phyloP scores from a whole-genome alignment of 768 basidiomycete genomes.

The Trametes villosa region DNA sequence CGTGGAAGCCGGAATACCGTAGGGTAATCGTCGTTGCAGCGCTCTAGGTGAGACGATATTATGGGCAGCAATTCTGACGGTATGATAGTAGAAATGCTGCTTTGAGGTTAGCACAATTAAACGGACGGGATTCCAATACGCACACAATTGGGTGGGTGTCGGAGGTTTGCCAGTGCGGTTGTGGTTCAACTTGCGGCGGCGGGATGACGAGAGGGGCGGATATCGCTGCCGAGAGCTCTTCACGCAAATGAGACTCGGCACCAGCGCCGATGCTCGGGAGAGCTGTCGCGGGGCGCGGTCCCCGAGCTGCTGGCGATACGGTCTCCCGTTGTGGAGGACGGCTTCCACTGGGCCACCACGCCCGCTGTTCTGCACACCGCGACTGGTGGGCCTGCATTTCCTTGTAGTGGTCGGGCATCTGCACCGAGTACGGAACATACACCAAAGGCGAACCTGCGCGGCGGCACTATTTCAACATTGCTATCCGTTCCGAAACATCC shows the following conservation, averaged over 20 bases:
- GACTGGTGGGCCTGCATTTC: slow-evolving; percentile 59
- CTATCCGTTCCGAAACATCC: neutral
- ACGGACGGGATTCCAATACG: slow-evolving; percentile 27
- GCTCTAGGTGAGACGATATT: slow-evolving; percentile 43
- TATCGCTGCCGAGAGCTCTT: slow-evolving; percentile 59
- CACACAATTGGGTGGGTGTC: slow-evolving; percentile 85
- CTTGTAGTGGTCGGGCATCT: slow-evolving; percentile 60
- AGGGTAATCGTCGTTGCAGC: slow-evolving; percentile 22
- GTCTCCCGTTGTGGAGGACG: neutral
- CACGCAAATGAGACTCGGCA: slow-evolving; percentile 42
- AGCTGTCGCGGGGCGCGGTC: neutral
- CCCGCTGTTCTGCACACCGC: slow-evolving; percentile 37
- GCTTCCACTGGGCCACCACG: slow-evolving; percentile 50
- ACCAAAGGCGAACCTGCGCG: slow-evolving; percentile 54
- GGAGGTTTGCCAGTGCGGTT: slow-evolving; percentile 63
- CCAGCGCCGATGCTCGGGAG: neutral
- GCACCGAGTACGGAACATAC: slow-evolving; percentile 68
- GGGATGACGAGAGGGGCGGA: slow-evolving; percentile 40
- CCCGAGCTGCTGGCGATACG: neutral
- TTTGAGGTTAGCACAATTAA: neutral
- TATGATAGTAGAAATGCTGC: slow-evolving; percentile 59
- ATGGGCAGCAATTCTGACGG: slow-evolving; percentile 52
- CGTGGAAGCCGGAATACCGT: slow-evolving; percentile 42
- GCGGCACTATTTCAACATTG: neutral
- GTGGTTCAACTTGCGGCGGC: neutral